Base-by-base conservation (phyloP, 768 basidiomycete species). In the Tephrocybe rancida region DNA sequence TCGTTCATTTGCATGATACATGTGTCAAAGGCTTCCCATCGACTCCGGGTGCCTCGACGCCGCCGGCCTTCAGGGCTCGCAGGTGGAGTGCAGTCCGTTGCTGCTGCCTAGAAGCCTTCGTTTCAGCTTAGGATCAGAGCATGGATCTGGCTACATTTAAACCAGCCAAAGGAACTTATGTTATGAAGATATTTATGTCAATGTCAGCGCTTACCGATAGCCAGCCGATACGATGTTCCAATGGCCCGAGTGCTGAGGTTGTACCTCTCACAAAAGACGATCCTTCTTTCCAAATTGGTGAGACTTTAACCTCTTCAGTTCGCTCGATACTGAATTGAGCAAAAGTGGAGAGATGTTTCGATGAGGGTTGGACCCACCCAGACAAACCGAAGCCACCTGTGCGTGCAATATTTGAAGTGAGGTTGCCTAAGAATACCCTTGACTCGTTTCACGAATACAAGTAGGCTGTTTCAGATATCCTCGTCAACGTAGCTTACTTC, bases 231-330 rank as follows among this genome's bases (percentile, higher is more conserved):
- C 75, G 80, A 58, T 75, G 75, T 13, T 65, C 70, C 41, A 73
- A 71, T 60, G 71, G 79, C 49, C 71, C 70, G 61, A 71, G 70
- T 57, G 77, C 68, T 56, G 73, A 81, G 55, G 62, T 85, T 49
- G 66, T 73, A 27, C 62, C 65, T 35, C 62, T 85, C n/a, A 61
- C 69, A 16, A 68, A 55, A 10, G 64, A 67, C 3, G 66, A 73
- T 49, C 50, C 71, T 16, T 58, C 65, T 11, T 83, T 73, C 56
- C 48, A 62, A n/a, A 67, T 71, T 55, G 68, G 83, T 84, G 53
- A 56, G 76, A 60, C 32, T 54, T 45, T 25, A n/a, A 38, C 34
- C 42, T 57, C 34, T 37, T 56, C 51, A 26, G 19, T 44, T 19
- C 30, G 43, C 29, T 26, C 4, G 25, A 37, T 7, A 18, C n/a